These are phyloP conservation scores for Aureobasidium zeae DNA, from an alignment of 2,329 filamentous ascomycete genomes.

Conservation along the genomic window DNA sequence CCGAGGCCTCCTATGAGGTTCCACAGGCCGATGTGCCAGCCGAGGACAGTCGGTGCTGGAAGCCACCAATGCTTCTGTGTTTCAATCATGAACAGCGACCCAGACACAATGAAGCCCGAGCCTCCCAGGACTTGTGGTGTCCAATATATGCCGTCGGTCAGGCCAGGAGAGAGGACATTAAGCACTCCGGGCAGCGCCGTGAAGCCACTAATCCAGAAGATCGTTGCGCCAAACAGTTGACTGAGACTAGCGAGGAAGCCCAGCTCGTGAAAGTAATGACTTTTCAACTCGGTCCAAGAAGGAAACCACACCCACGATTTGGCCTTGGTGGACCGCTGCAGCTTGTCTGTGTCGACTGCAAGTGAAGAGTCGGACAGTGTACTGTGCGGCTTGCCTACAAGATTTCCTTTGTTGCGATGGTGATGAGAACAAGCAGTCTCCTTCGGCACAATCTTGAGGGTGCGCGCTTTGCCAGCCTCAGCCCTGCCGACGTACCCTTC, in stretches of 20 bases:
- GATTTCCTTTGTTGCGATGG: slow-evolving; percentile 28
- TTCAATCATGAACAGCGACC: slow-evolving; percentile 55
- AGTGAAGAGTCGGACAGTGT: background rate
- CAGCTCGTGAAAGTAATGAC: slow-evolving; percentile 52
- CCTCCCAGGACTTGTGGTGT: slow-evolving; percentile 54
- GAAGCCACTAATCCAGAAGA: slow-evolving; percentile 57
- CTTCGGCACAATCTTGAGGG: slow-evolving; percentile 12
- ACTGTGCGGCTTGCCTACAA: slow-evolving; percentile 22
- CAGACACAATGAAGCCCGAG: slow-evolving; percentile 50
- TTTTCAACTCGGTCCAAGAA: slow-evolving; percentile 45
- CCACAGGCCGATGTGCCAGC: slow-evolving; percentile 60
- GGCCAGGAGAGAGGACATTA: slow-evolving; percentile 39
- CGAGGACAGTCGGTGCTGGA: slow-evolving; percentile 47
- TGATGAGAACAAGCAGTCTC: slow-evolving; percentile 28
- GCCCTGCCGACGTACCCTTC: slow-evolving; percentile 13
- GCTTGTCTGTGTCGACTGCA: background rate
- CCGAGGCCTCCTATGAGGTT: slow-evolving; percentile 55
- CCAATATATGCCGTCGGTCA: slow-evolving; percentile 52
- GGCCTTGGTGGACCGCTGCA: background rate
- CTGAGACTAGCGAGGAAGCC: slow-evolving; percentile 52
- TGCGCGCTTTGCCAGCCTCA: background rate
- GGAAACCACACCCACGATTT: slow-evolving; percentile 52
- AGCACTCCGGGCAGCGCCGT: slow-evolving; percentile 50
- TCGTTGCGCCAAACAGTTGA: slow-evolving; percentile 50
- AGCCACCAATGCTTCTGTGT: slow-evolving; percentile 55